Base-by-base conservation (phyloP, 495 filamentous ascomycete species). In the Cercophora samala region DNA sequence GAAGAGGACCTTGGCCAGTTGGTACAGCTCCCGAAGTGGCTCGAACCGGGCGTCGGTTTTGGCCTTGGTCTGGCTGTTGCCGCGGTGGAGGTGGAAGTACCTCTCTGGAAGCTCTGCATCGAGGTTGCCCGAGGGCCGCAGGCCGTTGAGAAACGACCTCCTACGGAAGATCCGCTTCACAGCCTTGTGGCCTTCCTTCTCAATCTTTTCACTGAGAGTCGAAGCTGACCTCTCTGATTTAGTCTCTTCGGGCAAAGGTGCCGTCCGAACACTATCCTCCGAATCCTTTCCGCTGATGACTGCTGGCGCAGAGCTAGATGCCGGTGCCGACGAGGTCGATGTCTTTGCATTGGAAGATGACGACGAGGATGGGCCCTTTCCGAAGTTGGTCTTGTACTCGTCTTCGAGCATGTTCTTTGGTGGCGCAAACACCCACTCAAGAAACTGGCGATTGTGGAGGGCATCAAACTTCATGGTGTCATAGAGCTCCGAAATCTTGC, bases 401-500 rank as follows among this genome's bases (percentile, higher is more conserved):
- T 92, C 89, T 55, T 87, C 87, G 60, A 88, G 81, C 81, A 90
- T 86, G 69, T 75, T 86, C 75, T 78, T 85, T 73, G 85, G 85
- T 2, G 95, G 96, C 67, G 92, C 96, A 73, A 99, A 98, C 2
- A 97, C 91, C 89, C 94, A 97, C 77, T 99, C 96, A n/a, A 99
- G 80, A 67, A 97, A 98, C 66, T 91, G 91, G 4, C 96, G 88
- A 75, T 99, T 99, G 76, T 99, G 95, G 24, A 99, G 84, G 2
- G 96, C 95, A 72, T 99, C 95, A 70, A 97, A 99, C 75, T 99
- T 99, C 93, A 98, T 97, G 29, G 93, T 97, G 77, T 99, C 95
- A 74, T 98, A 98, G 2, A 99, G 81, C 79, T 99, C 95, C 8
- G 92, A 97, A 46, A 99, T 93, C 80, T 98, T 98, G 81, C 93